Evolutionary conservation across 2,329 filamentous ascomycete species (phyloP), one percentile per base, ranked within the genome.

Genomic region (Pseudogymnoascus sp.): DNA sequence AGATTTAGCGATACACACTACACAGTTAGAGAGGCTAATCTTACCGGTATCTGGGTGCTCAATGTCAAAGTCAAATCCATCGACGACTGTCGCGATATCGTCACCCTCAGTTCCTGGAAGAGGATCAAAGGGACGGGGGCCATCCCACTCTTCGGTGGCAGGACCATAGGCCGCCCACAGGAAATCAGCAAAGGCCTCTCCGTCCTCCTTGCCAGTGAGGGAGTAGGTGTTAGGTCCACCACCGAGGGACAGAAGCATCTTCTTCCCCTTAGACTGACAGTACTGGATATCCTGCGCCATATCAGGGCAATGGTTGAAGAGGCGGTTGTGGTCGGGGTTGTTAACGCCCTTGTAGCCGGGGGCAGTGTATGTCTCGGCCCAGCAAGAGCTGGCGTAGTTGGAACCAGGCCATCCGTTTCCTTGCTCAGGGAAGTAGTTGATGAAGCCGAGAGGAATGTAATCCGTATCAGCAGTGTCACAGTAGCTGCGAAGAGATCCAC

Each of bases 331-430:
- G 1, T 66, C 63, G 0, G 71, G 66, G 6, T 69, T 65, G 50
- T 70, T 69, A 2, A 67, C 65, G 20, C 72, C 70, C 8, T 70
- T 67, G 63, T 70, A 74, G 3, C 73, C 71, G 1, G 73, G 70
- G 5, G 69, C 70, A 0, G 66, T 64, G 57, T 73, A 74, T 0
- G 67, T 66, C 9, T 66, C 62, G 12, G 65, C 65, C 39, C 70
- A 73, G 64, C 76, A 78, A 57, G 74, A 70, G 60, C 77, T 77
- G 4, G 74, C 76, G 61, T 75, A 76, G 64, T 77, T 75, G 38
- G 73, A 69, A 1, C 71, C 74, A 1, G 74, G 74, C 35, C 72
- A 70, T 18, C 76, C 76, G 60, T 78, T 74, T n/a, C 71, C 74
- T 62, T 77, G 73, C 4, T 70, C 68, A 9, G 75, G 74, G 64